phyloP scores from a whole-genome alignment of 768 basidiomycete genomes.

The Suillus clintonianus region DNA sequence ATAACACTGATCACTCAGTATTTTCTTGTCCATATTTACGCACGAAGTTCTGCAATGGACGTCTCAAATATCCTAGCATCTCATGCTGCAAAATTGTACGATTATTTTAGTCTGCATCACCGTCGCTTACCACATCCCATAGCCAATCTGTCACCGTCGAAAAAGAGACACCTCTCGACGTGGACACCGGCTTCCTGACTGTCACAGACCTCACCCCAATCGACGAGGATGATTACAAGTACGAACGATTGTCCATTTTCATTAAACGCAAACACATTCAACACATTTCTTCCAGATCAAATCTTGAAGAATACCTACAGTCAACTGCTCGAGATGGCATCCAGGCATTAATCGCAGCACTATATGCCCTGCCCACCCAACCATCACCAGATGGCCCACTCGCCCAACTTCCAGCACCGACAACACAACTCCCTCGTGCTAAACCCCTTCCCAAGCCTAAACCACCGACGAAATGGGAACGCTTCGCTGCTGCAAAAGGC shows the following conservation, averaged over 20 bases:
- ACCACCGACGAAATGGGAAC: conserved; percentile 94
- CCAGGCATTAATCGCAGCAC: conserved; percentile 75
- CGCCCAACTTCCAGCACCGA: conserved; percentile 77
- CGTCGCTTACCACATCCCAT: conserved; percentile 4
- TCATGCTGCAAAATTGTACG: conserved; percentile 73
- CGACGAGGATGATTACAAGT: conserved; percentile 85
- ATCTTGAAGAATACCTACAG: conserved; percentile 81
- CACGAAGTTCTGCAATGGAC: conserved; percentile 55
- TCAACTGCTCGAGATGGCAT: conserved; percentile 78
- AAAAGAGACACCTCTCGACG: conserved; percentile 76
- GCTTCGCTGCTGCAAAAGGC: conserved; percentile 92
- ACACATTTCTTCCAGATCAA: conserved; percentile 45
- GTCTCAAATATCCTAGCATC: conserved; percentile 78
- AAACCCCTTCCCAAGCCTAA: conserved; percentile 95
- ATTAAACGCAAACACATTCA: not conserved
- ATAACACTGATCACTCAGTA: not conserved
- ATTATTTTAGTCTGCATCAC: not conserved
- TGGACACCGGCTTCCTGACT: conserved; percentile 82
- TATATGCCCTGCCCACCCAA: conserved; percentile 81
- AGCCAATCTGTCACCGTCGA: conserved; percentile 73
- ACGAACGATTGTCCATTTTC: conserved; percentile 17
- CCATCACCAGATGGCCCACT: conserved; percentile 80
- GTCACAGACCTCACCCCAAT: conserved; percentile 88
- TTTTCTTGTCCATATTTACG: conserved; percentile 1
- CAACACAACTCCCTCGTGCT: conserved; percentile 78